phyloP scores from a whole-genome alignment of 2,329 filamentous ascomycete species.

The Aspergillus vadensis region DNA sequence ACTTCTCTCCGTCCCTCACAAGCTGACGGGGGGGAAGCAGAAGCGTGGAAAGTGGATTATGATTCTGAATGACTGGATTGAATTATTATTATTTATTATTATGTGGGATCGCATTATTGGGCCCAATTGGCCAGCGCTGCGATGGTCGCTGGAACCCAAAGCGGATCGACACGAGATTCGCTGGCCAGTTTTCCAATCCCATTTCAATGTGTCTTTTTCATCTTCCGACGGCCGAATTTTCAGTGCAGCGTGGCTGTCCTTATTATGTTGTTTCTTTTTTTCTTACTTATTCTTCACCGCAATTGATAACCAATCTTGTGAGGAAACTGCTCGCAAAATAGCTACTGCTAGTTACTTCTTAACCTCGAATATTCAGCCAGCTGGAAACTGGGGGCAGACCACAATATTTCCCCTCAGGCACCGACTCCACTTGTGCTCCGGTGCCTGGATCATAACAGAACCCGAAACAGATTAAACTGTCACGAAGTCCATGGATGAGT shows the following conservation, averaged over 20 bases:
- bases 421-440: not conserved
- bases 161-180: conserved; percentile 20
- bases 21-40: too few species aligned
- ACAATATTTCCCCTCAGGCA: not conserved
- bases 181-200: conserved; percentile 2
- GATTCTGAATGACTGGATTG: conserved; percentile 1
- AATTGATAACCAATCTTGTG: not conserved
- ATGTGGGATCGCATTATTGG: conserved; percentile 18
- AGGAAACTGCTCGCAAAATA: not conserved
- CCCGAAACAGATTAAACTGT: conserved; percentile 15
- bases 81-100: not conserved
- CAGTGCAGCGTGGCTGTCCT: not conserved
- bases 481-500: conserved; percentile 19
- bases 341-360: too few species aligned
- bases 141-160: conserved; percentile 7
- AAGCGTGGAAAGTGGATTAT: not conserved
- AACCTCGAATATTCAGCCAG: too few species aligned
- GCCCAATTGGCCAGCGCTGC: conserved; percentile 11
- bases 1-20: too few species aligned
- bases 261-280: not conserved
- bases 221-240: not conserved
- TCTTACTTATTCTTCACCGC: not conserved
- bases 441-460: conserved; percentile 8
- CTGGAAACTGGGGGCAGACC: conserved; percentile 1
- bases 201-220: not conserved